Conservation (phyloP, 192 early-diverging fungal species). For the Entophlyctis helioformis region DNA sequence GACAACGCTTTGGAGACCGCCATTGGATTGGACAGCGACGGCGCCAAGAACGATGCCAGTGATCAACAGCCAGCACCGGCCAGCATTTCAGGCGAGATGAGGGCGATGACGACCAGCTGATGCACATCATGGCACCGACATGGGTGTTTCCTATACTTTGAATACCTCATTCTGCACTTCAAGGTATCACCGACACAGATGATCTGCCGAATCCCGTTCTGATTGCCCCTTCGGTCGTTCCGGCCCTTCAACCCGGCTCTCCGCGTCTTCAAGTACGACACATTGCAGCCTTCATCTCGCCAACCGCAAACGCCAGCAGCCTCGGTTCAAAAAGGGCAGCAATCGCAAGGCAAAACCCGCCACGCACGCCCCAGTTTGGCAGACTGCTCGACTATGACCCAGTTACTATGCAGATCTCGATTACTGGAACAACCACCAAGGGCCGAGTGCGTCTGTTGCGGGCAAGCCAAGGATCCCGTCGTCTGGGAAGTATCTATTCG, state of each 20-base stretch:
- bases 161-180: conserved; percentile 19
- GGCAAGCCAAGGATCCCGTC: too few species aligned
- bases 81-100: too few species aligned
- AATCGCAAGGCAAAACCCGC: background rate
- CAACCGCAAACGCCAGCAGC: too few species aligned
- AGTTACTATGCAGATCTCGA: conserved; percentile 12
- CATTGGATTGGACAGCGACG: too few species aligned
- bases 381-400: conserved; percentile 5
- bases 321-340: background rate
- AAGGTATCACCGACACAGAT: background rate
- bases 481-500: too few species aligned
- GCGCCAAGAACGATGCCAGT: too few species aligned
- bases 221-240: conserved; percentile 22
- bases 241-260: conserved; percentile 22
- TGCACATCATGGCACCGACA: too few species aligned
- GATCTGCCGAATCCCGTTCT: conserved; percentile 9
- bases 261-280: conserved; percentile 9
- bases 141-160: too few species aligned
- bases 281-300: background rate
- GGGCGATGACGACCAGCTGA: conserved; percentile 11
- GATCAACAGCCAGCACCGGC: too few species aligned
- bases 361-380: background rate
- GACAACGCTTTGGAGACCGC: too few species aligned
- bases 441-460: too few species aligned
- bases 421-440: conserved; percentile 7